A percentile compares a stretch with the other conserved stretches of the same genome.
These are phyloP conservation scores for Beauveria sp. DNA, from an alignment of 2,329 filamentous ascomycete genomes.

Conservation along the genomic window DNA sequence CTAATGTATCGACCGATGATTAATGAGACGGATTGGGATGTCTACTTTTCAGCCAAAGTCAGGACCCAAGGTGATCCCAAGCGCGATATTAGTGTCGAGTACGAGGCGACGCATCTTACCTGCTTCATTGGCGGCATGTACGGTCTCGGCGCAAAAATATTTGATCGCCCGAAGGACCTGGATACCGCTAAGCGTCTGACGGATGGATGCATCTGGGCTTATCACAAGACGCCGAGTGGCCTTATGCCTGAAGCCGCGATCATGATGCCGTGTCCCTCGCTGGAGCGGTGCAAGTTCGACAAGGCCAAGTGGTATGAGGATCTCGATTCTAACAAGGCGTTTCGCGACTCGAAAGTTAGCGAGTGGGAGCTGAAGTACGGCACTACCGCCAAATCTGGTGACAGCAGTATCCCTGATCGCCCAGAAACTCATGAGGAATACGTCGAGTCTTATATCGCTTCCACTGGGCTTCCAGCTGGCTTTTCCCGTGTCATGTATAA, in stretches of 20 bases:
- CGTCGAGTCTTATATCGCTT: constrained; percentile 37
- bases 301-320: constrained; percentile 39
- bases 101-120: constrained; percentile 55
- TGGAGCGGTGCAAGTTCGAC: constrained; percentile 44
- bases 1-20: constrained; percentile 74
- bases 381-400: constrained; percentile 11
- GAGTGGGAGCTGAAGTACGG: constrained; percentile 37
- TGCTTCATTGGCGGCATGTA: constrained; percentile 68
- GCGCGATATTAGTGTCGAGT: constrained; percentile 38
- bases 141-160: constrained; percentile 56
- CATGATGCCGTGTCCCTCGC: constrained; percentile 38
- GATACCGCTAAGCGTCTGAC: constrained; percentile 56
- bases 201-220: constrained; percentile 64
- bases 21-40: constrained; percentile 53
- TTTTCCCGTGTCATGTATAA: constrained; percentile 37
- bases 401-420: constrained; percentile 15
- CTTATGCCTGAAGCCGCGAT: constrained; percentile 55
- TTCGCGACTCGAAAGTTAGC: constrained; percentile 34
- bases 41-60: constrained; percentile 67
- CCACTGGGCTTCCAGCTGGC: constrained; percentile 40
- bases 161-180: constrained; percentile 51
- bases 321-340: constrained; percentile 39
- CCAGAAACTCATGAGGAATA: constrained; percentile 49
- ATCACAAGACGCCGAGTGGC: constrained; percentile 50
- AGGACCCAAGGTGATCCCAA: constrained; percentile 36